These are phyloP conservation scores for Aspergillus arachidicola DNA, from an alignment of 2,329 filamentous ascomycete genomes.

Conservation along the genomic window DNA sequence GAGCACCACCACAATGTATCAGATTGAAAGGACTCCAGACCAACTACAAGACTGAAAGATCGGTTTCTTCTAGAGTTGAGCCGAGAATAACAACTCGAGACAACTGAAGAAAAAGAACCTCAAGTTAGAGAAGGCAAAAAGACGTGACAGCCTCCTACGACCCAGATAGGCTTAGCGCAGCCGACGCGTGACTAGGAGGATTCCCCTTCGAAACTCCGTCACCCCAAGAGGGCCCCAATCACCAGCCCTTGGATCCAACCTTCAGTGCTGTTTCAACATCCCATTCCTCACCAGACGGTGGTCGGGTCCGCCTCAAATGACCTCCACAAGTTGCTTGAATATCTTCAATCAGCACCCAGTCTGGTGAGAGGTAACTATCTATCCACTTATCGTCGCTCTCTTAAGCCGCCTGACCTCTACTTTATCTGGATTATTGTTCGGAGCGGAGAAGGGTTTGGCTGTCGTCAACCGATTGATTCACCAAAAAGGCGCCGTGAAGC, in stretches of 20 bases:
- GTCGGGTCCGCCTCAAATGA: constrained; percentile 28
- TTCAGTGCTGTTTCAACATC: constrained; percentile 10
- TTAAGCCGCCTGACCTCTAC: constrained; percentile 18
- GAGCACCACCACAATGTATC: neutral
- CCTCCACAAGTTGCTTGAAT: constrained; percentile 20
- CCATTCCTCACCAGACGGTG: constrained; percentile 27
- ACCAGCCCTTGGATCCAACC: constrained; percentile 22
- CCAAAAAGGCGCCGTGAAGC: constrained; percentile 18
- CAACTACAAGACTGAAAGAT: neutral
- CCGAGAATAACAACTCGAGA: neutral
- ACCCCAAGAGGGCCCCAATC: constrained; percentile 22
- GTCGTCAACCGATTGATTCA: constrained; percentile 28
- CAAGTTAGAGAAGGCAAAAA: neutral
- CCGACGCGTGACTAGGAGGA: constrained; percentile 42
- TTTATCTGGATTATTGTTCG: constrained; percentile 24
- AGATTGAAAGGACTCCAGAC: neutral
- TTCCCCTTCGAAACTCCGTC: constrained; percentile 32
- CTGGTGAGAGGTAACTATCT: constrained; percentile 22
- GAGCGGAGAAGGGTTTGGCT: constrained; percentile 21
- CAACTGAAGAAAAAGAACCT: neutral
- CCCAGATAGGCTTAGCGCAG: constrained; percentile 36
- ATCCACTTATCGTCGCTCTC: constrained; percentile 14
- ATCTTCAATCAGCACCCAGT: constrained; percentile 19
- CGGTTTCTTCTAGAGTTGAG: neutral
- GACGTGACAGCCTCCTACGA: constrained; percentile 18